A percentile compares a stretch with the other conserved stretches of the same genome.
Evolutionary conservation across 2,329 filamentous ascomycete species (phyloP).

Genomic region (Aspergillus texensis): DNA sequence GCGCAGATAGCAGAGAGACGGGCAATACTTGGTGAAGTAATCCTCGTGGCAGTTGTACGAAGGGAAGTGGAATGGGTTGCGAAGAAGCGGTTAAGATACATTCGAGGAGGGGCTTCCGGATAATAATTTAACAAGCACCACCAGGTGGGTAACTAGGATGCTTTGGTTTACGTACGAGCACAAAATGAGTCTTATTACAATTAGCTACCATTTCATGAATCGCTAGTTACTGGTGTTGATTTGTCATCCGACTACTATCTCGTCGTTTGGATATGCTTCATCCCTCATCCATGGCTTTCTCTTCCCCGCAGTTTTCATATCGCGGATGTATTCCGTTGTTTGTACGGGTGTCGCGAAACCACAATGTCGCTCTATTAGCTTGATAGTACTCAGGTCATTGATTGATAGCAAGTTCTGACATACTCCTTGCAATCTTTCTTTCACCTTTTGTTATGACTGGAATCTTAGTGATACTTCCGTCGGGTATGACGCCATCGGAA

Average conservation of each 20-base stretch:
- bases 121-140: constrained; percentile 4
- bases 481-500: constrained; percentile 3
- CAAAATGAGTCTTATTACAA: neutral
- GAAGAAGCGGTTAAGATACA: constrained; percentile 10
- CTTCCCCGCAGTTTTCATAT: constrained; percentile 6
- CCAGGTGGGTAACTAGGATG: neutral
- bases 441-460: neutral
- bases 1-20: constrained; percentile 18
- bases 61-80: constrained; percentile 3
- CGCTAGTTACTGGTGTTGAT: neutral
- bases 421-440: neutral
- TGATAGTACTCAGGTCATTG: neutral
- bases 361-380: neutral
- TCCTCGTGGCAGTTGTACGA: constrained; percentile 5
- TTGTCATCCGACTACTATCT: constrained; percentile 11
- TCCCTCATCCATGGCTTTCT: neutral
- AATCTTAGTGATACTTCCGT: neutral
- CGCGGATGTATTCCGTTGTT: neutral
- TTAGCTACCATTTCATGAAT: neutral
- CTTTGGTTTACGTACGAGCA: neutral
- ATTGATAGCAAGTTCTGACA: neutral
- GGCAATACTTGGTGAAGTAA: neutral
- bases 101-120: constrained; percentile 5
- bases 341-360: neutral
- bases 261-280: constrained; percentile 1